Conservation (phyloP, 768 basidiomycete species). For the Tephrocybe sp. region DNA sequence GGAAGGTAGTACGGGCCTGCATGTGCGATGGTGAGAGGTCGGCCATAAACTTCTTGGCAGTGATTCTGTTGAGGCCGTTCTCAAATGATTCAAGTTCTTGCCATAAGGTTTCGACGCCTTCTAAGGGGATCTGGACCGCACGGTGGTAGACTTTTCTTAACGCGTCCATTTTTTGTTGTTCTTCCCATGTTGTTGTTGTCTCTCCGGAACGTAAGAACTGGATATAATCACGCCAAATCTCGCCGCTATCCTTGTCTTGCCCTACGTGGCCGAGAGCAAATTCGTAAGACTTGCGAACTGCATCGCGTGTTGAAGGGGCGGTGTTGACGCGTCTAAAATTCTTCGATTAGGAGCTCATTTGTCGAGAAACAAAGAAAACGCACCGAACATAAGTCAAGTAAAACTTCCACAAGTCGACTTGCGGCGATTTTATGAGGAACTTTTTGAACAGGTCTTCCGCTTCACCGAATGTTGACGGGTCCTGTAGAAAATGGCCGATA, state of each 20-base stretch:
- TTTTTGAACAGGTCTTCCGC: constrained; percentile 89
- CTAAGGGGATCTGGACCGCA: constrained; percentile 91
- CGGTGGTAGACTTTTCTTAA: constrained; percentile 90
- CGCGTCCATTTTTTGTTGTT: constrained; percentile 92
- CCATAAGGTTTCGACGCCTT: constrained; percentile 92
- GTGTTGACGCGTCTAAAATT: constrained; percentile 60
- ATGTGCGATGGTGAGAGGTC: constrained; percentile 93
- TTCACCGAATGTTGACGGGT: constrained; percentile 62
- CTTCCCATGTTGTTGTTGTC: constrained; percentile 89
- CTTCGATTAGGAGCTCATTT: background rate
- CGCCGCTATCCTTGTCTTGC: constrained; percentile 87
- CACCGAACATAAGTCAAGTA: constrained; percentile 93
- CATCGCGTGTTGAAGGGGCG: constrained; percentile 68
- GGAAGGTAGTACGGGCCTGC: constrained; percentile 88
- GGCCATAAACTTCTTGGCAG: constrained; percentile 93
- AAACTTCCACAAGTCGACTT: constrained; percentile 88
- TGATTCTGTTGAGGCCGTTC: constrained; percentile 82
- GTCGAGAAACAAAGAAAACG: constrained; percentile 27
- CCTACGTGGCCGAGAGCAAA: constrained; percentile 88
- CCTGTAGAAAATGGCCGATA: constrained; percentile 69
- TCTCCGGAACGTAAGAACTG: constrained; percentile 80
- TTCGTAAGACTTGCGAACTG: constrained; percentile 86
- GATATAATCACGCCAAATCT: constrained; percentile 94
- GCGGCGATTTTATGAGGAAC: constrained; percentile 81
- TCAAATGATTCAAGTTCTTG: constrained; percentile 92